phyloP scores from a whole-genome alignment of 139 green algal genomes.

The Chlamydomonas asymmetrica region DNA sequence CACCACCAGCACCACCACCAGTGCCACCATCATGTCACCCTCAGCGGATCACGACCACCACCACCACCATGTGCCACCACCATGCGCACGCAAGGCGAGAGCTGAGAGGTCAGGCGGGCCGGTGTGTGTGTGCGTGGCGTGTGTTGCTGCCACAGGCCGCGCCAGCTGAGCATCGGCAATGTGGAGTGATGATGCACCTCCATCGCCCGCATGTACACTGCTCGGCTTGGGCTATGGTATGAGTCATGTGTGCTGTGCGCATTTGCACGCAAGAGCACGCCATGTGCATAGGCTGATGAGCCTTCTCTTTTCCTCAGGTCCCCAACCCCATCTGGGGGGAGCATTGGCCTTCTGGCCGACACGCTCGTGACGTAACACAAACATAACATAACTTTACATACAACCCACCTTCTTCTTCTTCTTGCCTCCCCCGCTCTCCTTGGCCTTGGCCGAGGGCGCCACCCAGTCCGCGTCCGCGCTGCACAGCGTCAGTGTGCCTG shows the following conservation, averaged over 20 bases:
- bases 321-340: not conserved
- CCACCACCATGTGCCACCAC: no score
- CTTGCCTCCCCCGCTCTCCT: slow-evolving; percentile 48
- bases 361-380: not conserved
- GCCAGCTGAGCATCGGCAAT: no score
- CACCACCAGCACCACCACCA: not conserved
- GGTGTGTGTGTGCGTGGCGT: slow-evolving; percentile 2
- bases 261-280: not conserved
- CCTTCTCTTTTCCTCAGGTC: slow-evolving; percentile 8
- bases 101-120: not conserved
- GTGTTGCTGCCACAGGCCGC: no score
- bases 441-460: slow-evolving; percentile 25
- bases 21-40: not conserved
- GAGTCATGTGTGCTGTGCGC: slow-evolving; percentile 6
- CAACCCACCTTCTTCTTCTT: slow-evolving; percentile 52
- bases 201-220: no score
- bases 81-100: no score
- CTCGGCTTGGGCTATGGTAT: not conserved
- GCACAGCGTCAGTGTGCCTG: slow-evolving; percentile 51
- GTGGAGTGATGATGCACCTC: no score
- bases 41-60: not conserved
- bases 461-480: slow-evolving; percentile 42
- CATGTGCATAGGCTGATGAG: not conserved
- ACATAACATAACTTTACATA: no score
- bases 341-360: not conserved